Evolutionary conservation across 306 rosid species (phyloP).

Genomic region (Macrotyloma uniflorum): DNA sequence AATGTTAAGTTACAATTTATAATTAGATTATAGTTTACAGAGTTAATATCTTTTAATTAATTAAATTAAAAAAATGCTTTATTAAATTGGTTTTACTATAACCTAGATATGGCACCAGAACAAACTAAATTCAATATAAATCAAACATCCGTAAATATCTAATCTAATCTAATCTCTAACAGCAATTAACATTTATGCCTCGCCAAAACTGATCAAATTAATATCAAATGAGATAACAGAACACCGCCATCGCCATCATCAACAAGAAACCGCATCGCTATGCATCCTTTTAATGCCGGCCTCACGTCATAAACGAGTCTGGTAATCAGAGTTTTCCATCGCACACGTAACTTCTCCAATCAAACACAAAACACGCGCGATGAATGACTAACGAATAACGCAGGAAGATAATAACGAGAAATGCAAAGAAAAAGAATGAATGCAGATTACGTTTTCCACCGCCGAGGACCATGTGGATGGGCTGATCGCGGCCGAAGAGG

Average conservation of each 20-base stretch:
- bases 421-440: background rate
- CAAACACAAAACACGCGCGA: background rate
- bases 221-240: background rate
- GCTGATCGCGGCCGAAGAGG: conserved; percentile 81
- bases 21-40: background rate
- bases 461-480: conserved; percentile 81
- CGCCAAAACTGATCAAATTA: background rate
- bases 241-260: background rate
- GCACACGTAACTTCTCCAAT: too few relatives aligned
- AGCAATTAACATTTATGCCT: background rate
- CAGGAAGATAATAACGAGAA: background rate
- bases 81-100: background rate
- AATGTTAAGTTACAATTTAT: background rate
- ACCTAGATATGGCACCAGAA: background rate
- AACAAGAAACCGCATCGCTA: background rate
- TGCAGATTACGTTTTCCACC: conserved; percentile 69
- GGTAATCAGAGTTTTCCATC: background rate
- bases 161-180: conserved; percentile 12
- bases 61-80: background rate
- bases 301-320: conserved; percentile 9
- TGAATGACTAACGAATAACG: conserved; percentile 7
- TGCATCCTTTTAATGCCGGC: background rate
- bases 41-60: background rate
- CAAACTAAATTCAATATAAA: conserved; percentile 6
- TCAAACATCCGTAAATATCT: background rate